Percentiles rank a stretch among this genome's conserved stretches.
Conservation (phyloP, 208 protist species). For the Wallacemonas rigidus region DNA sequence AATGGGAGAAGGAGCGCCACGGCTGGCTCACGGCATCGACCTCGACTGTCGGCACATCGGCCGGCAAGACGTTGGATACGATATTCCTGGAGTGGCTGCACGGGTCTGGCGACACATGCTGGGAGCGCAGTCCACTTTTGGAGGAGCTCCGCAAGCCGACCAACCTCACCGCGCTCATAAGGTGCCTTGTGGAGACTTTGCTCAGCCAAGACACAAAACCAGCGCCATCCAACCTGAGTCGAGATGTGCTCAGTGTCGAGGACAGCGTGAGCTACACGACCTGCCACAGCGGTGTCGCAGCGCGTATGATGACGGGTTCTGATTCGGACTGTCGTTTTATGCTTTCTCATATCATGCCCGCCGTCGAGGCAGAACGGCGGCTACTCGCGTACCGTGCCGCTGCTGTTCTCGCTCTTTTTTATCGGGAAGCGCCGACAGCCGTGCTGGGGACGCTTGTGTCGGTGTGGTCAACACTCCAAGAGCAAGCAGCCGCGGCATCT, state of each 20-base stretch:
- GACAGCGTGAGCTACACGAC: neutral
- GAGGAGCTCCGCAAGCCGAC: constrained; percentile 9
- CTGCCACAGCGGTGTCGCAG: too few species aligned
- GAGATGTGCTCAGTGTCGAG: too few species aligned
- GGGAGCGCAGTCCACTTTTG: constrained; percentile 8
- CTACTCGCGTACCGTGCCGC: neutral
- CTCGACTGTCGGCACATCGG: neutral
- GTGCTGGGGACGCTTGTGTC: neutral
- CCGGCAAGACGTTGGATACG: neutral
- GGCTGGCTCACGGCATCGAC: neutral
- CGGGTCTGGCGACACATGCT: neutral
- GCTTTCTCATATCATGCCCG: neutral
- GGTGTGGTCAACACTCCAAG: neutral
- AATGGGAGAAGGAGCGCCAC: constrained; percentile 12
- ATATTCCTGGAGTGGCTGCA: constrained; percentile 1
- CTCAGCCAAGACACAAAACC: neutral
- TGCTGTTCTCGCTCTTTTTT: neutral
- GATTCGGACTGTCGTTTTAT: neutral
- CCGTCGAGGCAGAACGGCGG: neutral
- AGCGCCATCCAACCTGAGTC: too few species aligned
- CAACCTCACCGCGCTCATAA: neutral
- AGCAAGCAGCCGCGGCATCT: neutral
- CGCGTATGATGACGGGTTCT: neutral
- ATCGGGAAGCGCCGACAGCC: neutral
- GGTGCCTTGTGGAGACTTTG: constrained; percentile 5